These are phyloP conservation scores for Neonectria faginata DNA, from an alignment of 2,329 filamentous ascomycete genomes.

Conservation along the genomic window DNA sequence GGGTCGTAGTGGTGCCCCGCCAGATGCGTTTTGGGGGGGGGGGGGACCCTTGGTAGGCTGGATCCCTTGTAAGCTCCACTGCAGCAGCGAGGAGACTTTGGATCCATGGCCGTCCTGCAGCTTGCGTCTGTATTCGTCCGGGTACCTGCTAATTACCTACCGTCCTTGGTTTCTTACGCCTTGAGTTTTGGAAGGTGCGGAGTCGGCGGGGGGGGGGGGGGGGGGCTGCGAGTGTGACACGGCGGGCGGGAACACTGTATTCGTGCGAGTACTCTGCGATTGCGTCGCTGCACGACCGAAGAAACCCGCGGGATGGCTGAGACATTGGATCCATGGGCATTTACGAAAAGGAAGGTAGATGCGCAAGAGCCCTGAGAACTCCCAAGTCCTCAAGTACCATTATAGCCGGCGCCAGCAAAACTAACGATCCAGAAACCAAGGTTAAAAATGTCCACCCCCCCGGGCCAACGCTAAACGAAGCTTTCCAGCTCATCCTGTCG, in stretches of 20 bases:
- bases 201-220: not conserved
- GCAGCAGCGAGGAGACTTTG: not conserved
- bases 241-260: not conserved
- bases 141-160: too few species aligned
- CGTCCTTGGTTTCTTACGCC: too few species aligned
- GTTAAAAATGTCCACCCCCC: not conserved
- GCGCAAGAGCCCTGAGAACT: too few species aligned
- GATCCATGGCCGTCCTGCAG: not conserved
- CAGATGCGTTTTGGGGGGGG: slow-evolving; percentile 18
- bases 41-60: not conserved
- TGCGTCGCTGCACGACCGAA: not conserved
- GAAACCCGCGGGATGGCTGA: not conserved
- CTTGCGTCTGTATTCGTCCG: slow-evolving; percentile 9
- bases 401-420: not conserved
- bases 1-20: slow-evolving; percentile 6
- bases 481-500: slow-evolving; percentile 5
- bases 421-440: not conserved
- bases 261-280: not conserved
- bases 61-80: too few species aligned
- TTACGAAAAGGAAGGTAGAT: too few species aligned
- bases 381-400: not conserved
- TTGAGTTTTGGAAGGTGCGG: not conserved
- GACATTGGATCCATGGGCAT: too few species aligned
- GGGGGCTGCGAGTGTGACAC: too few species aligned
- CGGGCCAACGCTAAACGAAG: slow-evolving; percentile 25